phyloP scores from a whole-genome alignment of 2,329 filamentous ascomycete genomes.

The Sordariomycetes sp. region DNA sequence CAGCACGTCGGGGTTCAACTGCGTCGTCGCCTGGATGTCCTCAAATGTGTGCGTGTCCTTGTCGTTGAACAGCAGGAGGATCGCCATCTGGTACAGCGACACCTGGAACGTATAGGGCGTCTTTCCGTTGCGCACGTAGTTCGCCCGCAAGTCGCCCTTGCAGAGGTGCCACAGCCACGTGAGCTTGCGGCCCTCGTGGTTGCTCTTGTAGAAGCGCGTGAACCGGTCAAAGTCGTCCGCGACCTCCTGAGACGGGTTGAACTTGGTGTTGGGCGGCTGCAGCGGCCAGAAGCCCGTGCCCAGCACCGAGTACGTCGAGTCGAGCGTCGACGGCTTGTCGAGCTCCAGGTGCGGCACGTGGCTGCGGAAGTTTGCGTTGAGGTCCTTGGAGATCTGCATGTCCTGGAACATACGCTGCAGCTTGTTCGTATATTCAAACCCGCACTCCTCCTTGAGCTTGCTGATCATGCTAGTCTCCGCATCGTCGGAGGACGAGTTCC shows the following conservation, averaged over 20 bases:
- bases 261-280: conserved; percentile 73
- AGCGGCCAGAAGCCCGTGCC: conserved; percentile 97
- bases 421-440: conserved; percentile 99
- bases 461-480: conserved; percentile 99
- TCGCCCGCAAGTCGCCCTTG: conserved; percentile 91
- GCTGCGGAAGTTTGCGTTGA: conserved; percentile 81
- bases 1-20: conserved; percentile 66
- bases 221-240: conserved; percentile 83
- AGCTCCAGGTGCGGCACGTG: conserved; percentile 47
- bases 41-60: conserved; percentile 74
- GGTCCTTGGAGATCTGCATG: conserved; percentile 96
- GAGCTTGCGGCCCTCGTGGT: conserved; percentile 91
- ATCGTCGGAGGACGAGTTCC: conserved; percentile 90
- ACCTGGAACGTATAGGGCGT: conserved; percentile 95
- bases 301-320: conserved; percentile 83
- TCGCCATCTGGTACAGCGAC: conserved; percentile 95
- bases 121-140: conserved; percentile 81
- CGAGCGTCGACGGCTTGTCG: conserved; percentile 41
- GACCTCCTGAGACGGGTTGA: conserved; percentile 76
- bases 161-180: conserved; percentile 98
- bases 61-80: conserved; percentile 90
- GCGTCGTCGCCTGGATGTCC: conserved; percentile 72
- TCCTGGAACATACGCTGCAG: conserved; percentile 99
- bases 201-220: conserved; percentile 82
- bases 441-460: conserved; percentile 96